Evolutionary conservation across 139 green algal genomes (phyloP), one percentile per base, ranked within the genome.

Genomic region (Yamagishiella unicocca): DNA sequence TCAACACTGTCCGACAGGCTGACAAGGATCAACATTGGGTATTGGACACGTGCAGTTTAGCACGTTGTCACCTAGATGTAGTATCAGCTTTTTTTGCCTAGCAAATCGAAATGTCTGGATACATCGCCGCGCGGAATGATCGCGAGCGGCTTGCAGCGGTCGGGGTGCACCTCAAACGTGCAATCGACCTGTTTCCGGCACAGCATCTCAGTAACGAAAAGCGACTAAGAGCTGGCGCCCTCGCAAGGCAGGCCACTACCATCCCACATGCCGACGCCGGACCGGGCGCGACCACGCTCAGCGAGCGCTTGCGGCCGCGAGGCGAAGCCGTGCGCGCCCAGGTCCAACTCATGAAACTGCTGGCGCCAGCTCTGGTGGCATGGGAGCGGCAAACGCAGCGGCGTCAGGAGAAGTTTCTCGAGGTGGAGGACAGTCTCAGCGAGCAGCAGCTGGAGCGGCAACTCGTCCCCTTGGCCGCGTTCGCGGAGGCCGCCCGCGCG

Each of bases 401-500:
- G 27, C 72, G 72, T 19, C 31, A 45, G 27, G 42, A 61, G 1
- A 35, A 80, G 42, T 80, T 80, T 19, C 42, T 80, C 8, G 40
- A 61, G 72, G 72, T 31, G 0, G 72, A 80, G 72, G 72, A 80
- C 37, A 27, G 61, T 9, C 43, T 80, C 14, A 29, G 3, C 2
- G 72, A 80, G 19, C 25, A 35, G 19, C 29, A 61, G 72, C 42
- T 80, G 25, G 5, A 80, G 25, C 72, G 43, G 25, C 72, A 42
- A 10, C 27, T 80, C 27, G 42, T 5, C 0, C 25, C 42, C 31
- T 43, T 80, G 27, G 8, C 72, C 2, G 72, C 72, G 4, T 80
- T 80, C 29, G 72, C 72, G 10, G 72, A 80, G 42, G 10, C 72
- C 3, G 72, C 72, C 14, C 72, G 72, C 37, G 72, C 72, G 4